Conservation (phyloP, 306 rosid genomes). For the Acacia acuminata region DNA sequence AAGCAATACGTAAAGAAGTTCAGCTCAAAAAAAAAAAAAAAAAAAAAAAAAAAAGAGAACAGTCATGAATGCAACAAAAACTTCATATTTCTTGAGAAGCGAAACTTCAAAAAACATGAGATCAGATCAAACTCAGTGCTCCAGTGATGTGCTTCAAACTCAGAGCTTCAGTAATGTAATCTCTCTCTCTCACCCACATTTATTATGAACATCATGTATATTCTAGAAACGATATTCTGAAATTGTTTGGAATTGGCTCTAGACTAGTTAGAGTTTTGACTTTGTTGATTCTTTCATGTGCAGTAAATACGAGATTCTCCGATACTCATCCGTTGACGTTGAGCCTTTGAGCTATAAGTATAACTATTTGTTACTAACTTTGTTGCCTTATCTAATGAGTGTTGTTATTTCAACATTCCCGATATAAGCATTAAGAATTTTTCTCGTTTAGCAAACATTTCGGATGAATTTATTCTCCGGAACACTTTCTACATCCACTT, state of each 20-base stretch:
- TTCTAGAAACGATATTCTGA: slow-evolving; percentile 13
- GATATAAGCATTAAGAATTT: neutral
- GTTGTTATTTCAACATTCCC: neutral
- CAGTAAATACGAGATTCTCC: slow-evolving; percentile 4
- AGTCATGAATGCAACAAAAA: no score
- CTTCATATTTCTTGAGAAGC: no score
- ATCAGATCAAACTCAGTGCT: no score
- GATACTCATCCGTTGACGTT: no score
- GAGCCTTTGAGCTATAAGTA: no score
- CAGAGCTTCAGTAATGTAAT: slow-evolving; percentile 66
- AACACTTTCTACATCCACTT: slow-evolving; percentile 6
- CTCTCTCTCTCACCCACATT: slow-evolving; percentile 16
- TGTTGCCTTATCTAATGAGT: neutral
- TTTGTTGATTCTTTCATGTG: neutral
- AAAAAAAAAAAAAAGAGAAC: no score
- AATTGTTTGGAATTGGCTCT: slow-evolving; percentile 10
- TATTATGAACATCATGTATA: no score
- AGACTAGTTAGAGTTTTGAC: neutral
- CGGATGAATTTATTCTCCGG: slow-evolving; percentile 4
- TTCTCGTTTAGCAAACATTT: neutral
- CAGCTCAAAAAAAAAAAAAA: no score
- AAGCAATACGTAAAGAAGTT: no score
- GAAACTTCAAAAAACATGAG: no score
- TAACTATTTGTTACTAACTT: neutral
- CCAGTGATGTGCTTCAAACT: slow-evolving; percentile 81